Conservation (phyloP, 768 basidiomycete species). For the Suillus americanus region DNA sequence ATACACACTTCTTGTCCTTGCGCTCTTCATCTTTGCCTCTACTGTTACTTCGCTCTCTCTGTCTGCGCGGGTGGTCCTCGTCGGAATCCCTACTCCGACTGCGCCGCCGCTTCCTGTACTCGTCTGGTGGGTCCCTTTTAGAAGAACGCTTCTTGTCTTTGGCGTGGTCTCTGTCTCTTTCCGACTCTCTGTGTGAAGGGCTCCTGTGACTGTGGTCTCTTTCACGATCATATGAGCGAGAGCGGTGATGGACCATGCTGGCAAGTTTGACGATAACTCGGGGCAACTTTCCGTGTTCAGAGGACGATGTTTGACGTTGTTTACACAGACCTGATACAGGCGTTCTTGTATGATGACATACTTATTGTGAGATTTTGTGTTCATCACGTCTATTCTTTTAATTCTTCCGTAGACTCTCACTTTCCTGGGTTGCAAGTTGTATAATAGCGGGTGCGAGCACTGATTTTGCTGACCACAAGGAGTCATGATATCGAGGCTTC, state of each 20-base stretch:
- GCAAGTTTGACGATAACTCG: background rate
- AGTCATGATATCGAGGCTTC: slow-evolving; percentile 22
- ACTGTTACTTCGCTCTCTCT: slow-evolving; percentile 22
- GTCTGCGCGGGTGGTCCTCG: slow-evolving; percentile 30
- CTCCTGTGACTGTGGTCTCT: slow-evolving; percentile 31
- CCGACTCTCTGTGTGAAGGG: slow-evolving; percentile 22
- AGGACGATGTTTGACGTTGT: background rate
- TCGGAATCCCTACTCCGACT: slow-evolving; percentile 32
- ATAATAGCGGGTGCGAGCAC: background rate
- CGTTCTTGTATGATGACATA: background rate
- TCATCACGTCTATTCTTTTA: background rate
- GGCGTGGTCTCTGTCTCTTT: background rate
- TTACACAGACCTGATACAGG: background rate
- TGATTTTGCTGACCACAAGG: background rate
- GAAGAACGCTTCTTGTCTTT: slow-evolving; percentile 32
- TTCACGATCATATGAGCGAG: slow-evolving; percentile 42
- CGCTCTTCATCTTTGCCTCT: slow-evolving; percentile 29
- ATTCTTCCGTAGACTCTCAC: background rate
- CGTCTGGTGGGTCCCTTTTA: slow-evolving; percentile 32
- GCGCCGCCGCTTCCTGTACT: slow-evolving; percentile 29
- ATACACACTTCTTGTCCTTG: slow-evolving; percentile 49
- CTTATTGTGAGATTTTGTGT: background rate
- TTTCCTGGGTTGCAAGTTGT: background rate
- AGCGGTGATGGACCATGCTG: slow-evolving; percentile 45
- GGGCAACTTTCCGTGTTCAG: background rate